Evolutionary conservation across 768 basidiomycete species (phyloP), one percentile per base, ranked within the genome.

Genomic region (Naganishia vishniacii): DNA sequence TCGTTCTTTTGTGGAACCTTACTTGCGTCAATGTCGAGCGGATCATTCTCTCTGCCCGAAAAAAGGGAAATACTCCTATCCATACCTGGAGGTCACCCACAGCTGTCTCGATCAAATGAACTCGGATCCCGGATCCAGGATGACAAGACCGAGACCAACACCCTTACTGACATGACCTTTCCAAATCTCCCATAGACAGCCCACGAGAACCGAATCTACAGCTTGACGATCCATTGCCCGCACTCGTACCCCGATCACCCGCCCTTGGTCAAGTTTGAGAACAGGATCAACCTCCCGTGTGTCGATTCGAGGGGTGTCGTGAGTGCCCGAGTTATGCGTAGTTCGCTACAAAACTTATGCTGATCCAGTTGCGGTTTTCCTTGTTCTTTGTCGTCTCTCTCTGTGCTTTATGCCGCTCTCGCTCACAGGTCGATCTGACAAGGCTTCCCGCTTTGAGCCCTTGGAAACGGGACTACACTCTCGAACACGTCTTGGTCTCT

Each of bases 151-250:
- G n/a, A n/a, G n/a, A n/a, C n/a, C n/a, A n/a, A 37, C 34, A 37
- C 34, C 7, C 7, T 37, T 37, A 7, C 15, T 37, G 15, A 7
- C 34, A 37, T 37, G 8, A 37, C 34, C 34, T 37, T 11, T 44
- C 42, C n/a, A 28, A 37, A 20, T 34, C 32, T 3, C 16, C 9
- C 9, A 29, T 70, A 94, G 89, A 94, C 92, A 25, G 91, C 94
- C 4, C 92, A 97, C 79, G 94, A 99, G 83, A 99, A 98, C 80
- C 85, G 95, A 60, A 99, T 98, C 80, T 99, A 97, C 84, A 87
- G 86, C 58, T 84, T 99, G 72, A 88, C 87, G 80, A 93, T 99
- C 75, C 80, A 81, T 72, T 98, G 94, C 72, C 88, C 85, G 53
- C 80, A 83, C 1, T 61, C 73, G 3, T 92, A 92, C 76, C 89